phyloP scores from a whole-genome alignment of 202 grass and related monocot genomes.

The Digitaria exilis region DNA sequence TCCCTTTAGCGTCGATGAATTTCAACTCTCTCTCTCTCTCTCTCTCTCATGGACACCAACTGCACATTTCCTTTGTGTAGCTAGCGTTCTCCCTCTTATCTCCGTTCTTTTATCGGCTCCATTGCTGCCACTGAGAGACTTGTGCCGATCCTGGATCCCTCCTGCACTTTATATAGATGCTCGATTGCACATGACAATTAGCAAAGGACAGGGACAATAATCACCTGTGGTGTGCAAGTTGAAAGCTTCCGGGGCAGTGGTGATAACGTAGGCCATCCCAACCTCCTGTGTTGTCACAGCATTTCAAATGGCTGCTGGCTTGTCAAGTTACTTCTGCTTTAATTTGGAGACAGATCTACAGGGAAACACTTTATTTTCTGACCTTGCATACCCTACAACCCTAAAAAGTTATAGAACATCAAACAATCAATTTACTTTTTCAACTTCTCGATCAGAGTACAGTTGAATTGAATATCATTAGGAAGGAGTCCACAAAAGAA shows the following conservation, averaged over 20 bases:
- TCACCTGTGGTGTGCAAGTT: slow-evolving; percentile 35
- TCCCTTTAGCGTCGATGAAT: slow-evolving; percentile 55
- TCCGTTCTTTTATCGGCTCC: background rate
- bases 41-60: background rate
- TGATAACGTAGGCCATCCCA: slow-evolving; percentile 39
- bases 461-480: background rate
- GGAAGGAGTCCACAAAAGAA: background rate
- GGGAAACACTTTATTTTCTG: slow-evolving; percentile 3
- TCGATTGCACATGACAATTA: slow-evolving; percentile 14
- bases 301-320: slow-evolving; percentile 33
- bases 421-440: background rate
- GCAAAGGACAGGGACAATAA: slow-evolving; percentile 50
- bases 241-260: slow-evolving; percentile 26
- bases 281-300: slow-evolving; percentile 31
- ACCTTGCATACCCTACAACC: background rate
- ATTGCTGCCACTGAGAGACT: slow-evolving; percentile 7
- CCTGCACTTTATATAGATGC: slow-evolving; percentile 43
- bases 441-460: background rate
- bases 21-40: background rate
- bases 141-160: slow-evolving; percentile 9
- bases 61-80: background rate
- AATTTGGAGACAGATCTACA: slow-evolving; percentile 19
- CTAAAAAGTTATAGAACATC: background rate
- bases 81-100: background rate
- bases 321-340: slow-evolving; percentile 35